A percentile compares a stretch with the other conserved stretches of the same genome.
These are phyloP conservation scores for Dioszegia hungarica DNA, from an alignment of 768 basidiomycete species.

Conservation along the genomic window DNA sequence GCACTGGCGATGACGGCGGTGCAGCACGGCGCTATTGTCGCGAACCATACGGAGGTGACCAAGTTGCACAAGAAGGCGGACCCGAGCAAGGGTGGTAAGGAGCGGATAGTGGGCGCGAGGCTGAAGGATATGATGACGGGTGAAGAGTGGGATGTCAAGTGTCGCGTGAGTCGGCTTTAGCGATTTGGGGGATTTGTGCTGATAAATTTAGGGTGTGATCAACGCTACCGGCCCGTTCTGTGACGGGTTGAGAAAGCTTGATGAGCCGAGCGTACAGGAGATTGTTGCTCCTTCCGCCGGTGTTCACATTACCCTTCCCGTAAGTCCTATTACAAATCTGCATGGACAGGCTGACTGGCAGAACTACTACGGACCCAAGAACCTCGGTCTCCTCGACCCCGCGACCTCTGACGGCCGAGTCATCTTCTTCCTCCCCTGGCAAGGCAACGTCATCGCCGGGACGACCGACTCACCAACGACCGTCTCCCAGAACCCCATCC, in stretches of 20 bases:
- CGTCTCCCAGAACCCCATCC: slow-evolving; percentile 69
- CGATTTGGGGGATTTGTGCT: too few species aligned
- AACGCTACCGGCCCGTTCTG: slow-evolving; percentile 96
- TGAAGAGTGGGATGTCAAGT: slow-evolving; percentile 71
- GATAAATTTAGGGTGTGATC: slow-evolving; percentile 66
- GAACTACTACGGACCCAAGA: slow-evolving; percentile 86
- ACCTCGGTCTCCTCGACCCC: slow-evolving; percentile 93
- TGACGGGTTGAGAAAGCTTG: slow-evolving; percentile 76
- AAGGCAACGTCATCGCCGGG: slow-evolving; percentile 94
- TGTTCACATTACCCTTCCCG: slow-evolving; percentile 88
- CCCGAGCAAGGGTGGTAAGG: slow-evolving; percentile 49
- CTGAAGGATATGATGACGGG: slow-evolving; percentile 79
- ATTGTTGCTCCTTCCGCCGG: slow-evolving; percentile 92
- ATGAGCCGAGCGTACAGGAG: slow-evolving; percentile 57
- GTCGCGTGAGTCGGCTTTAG: slow-evolving; percentile 72
- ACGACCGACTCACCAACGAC: slow-evolving; percentile 82
- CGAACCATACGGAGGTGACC: slow-evolving; percentile 86
- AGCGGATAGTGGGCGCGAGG: slow-evolving; percentile 67
- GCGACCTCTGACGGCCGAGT: slow-evolving; percentile 93
- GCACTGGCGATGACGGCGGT: slow-evolving; percentile 92
- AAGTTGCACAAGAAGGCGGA: slow-evolving; percentile 60
- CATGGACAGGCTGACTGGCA: background rate
- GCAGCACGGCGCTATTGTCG: slow-evolving; percentile 76
- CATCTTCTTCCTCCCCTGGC: slow-evolving; percentile 99
- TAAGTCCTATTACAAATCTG: background rate